These are phyloP conservation scores for Posidonia australis DNA, from an alignment of 106 monocot genomes.

Conservation along the genomic window DNA sequence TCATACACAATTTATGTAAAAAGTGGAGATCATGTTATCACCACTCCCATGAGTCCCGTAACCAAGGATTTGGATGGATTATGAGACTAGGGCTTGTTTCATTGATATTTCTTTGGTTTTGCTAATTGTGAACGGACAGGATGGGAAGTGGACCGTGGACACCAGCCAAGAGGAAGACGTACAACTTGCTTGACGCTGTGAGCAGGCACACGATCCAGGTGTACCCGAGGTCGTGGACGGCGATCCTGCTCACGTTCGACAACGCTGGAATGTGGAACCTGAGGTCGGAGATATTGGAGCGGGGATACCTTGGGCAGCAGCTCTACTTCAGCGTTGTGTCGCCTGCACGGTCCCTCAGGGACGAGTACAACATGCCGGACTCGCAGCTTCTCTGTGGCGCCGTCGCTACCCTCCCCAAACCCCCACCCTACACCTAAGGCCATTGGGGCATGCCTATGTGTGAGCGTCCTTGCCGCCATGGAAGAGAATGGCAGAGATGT, in stretches of 20 bases:
- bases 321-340: constrained; percentile 54
- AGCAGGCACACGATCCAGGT: constrained; percentile 52
- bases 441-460: too few relatives aligned
- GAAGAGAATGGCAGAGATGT: too few relatives aligned
- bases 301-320: constrained; percentile 46
- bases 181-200: constrained; percentile 20
- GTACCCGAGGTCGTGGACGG: constrained; percentile 41
- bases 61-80: not conserved
- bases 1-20: too few relatives aligned
- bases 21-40: too few relatives aligned
- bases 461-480: too few relatives aligned
- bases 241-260: constrained; percentile 45
- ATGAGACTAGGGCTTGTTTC: not conserved
- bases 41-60: not conserved
- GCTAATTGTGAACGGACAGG: too few relatives aligned
- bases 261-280: constrained; percentile 57
- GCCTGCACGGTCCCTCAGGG: constrained; percentile 34
- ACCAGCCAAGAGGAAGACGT: not conserved
- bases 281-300: constrained; percentile 34
- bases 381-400: constrained; percentile 30
- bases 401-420: constrained; percentile 6
- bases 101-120: not conserved
- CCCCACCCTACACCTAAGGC: constrained; percentile 17
- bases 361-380: constrained; percentile 37
- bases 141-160: not conserved